Percentiles rank a stretch among this genome's conserved stretches.
Conservation (phyloP, 2,329 filamentous ascomycete species). For the Epichloe uncinata region DNA sequence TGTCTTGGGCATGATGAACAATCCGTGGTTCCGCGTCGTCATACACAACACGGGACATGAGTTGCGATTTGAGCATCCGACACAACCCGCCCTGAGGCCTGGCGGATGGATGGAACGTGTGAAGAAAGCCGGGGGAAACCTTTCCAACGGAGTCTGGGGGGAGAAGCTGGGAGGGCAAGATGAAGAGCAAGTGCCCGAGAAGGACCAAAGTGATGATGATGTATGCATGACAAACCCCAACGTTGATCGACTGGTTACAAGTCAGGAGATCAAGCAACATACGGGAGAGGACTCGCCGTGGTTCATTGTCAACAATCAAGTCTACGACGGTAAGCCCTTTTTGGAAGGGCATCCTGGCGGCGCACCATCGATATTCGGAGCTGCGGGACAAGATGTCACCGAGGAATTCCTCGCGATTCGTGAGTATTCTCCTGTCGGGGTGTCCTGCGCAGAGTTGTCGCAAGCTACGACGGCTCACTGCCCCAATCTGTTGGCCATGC, state of each 20-base stretch:
- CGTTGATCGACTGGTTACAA: slow-evolving; percentile 47
- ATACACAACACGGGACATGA: slow-evolving; percentile 51
- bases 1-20: slow-evolving; percentile 96
- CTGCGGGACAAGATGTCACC: slow-evolving; percentile 67
- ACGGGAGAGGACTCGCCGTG: slow-evolving; percentile 54
- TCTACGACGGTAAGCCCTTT: slow-evolving; percentile 75
- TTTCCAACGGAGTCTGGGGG: slow-evolving; percentile 76
- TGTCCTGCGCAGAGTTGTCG: too few species aligned
- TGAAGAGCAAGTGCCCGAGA: slow-evolving; percentile 27
- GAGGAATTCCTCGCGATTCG: slow-evolving; percentile 90
- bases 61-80: slow-evolving; percentile 78
- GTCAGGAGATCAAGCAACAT: slow-evolving; percentile 61
- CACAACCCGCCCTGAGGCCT: slow-evolving; percentile 60
- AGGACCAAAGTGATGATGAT: slow-evolving; percentile 40
- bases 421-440: slow-evolving; percentile 34
- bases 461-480: too few species aligned
- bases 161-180: slow-evolving; percentile 47
- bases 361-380: slow-evolving; percentile 68
- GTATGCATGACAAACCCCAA: slow-evolving; percentile 66
- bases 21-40: slow-evolving; percentile 77
- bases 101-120: slow-evolving; percentile 92
- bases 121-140: slow-evolving; percentile 68
- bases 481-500: neutral
- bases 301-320: slow-evolving; percentile 81
- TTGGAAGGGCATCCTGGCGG: slow-evolving; percentile 76